These are phyloP conservation scores for Penicillium sp. DNA, from an alignment of 2,329 filamentous ascomycete genomes.

Conservation along the genomic window DNA sequence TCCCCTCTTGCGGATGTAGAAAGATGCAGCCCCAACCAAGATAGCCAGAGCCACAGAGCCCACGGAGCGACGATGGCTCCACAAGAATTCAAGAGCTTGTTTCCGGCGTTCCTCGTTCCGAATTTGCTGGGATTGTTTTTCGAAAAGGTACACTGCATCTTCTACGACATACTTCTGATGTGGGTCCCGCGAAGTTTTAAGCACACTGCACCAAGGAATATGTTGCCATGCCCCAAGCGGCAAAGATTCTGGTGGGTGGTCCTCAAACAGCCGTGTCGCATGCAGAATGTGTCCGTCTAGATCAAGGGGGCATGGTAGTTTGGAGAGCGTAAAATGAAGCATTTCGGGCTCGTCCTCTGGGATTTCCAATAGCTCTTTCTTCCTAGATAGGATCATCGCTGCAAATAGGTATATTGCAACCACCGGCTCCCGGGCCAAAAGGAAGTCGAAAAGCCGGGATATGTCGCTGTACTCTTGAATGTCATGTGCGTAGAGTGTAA, in stretches of 20 bases:
- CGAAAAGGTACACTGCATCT: constrained; percentile 68
- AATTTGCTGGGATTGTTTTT: constrained; percentile 71
- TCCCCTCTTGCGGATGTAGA: constrained; percentile 60
- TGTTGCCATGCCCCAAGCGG: constrained; percentile 63
- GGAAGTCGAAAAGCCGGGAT: constrained; percentile 84
- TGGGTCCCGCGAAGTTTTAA: constrained; percentile 72
- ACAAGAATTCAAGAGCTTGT: constrained; percentile 53
- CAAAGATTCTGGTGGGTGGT: constrained; percentile 70
- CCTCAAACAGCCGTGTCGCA: constrained; percentile 62
- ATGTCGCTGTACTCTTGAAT: constrained; percentile 88
- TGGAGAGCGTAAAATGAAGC: constrained; percentile 82
- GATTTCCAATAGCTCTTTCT: constrained; percentile 82
- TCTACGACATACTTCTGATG: constrained; percentile 58
- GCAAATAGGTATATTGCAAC: constrained; percentile 91
- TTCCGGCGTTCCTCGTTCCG: constrained; percentile 60
- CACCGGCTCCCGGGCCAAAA: constrained; percentile 82
- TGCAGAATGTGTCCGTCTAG: constrained; percentile 72
- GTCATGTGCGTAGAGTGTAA: constrained; percentile 96
- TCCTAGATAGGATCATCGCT: constrained; percentile 77
- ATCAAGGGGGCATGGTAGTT: constrained; percentile 77
- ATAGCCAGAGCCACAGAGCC: constrained; percentile 63
- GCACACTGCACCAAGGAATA: constrained; percentile 73
- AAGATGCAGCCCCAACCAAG: constrained; percentile 64
- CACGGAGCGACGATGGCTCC: constrained; percentile 65
- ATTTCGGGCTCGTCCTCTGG: constrained; percentile 83